phyloP scores from a whole-genome alignment of 2,329 filamentous ascomycete species.

The Neonectria faginata region DNA sequence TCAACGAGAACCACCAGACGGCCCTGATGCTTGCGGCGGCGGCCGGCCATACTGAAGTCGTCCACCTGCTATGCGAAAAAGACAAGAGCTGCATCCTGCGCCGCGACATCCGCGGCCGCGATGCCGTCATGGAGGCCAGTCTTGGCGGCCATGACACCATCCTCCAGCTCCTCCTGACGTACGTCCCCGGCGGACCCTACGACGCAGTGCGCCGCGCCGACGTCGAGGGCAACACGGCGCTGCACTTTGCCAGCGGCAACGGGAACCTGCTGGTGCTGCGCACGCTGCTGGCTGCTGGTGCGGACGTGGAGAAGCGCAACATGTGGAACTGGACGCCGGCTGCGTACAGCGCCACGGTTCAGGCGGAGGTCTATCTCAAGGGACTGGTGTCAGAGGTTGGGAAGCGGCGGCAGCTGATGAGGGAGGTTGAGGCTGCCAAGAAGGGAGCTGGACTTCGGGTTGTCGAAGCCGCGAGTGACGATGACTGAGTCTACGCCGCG shows the following conservation, averaged over 20 bases:
- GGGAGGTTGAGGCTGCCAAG: constrained; percentile 54
- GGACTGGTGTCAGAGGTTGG: constrained; percentile 79
- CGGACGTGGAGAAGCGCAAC: constrained; percentile 78
- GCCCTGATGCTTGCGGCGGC: constrained; percentile 82
- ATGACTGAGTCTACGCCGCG: constrained; percentile 36
- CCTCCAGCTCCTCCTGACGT: constrained; percentile 73
- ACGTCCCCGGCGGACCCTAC: constrained; percentile 65
- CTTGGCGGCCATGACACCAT: constrained; percentile 71
- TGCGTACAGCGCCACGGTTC: constrained; percentile 84
- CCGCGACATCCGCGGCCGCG: constrained; percentile 74
- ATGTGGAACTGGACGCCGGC: constrained; percentile 84
- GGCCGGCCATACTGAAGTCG: constrained; percentile 77
- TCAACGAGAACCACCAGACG: constrained; percentile 84
- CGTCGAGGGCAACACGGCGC: constrained; percentile 82
- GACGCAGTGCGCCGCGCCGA: constrained; percentile 71
- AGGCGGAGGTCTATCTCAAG: constrained; percentile 87
- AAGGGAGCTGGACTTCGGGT: constrained; percentile 59
- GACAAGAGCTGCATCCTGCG: constrained; percentile 73
- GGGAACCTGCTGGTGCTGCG: constrained; percentile 83
- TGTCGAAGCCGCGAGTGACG: constrained; percentile 55
- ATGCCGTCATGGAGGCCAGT: constrained; percentile 77
- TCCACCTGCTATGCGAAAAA: constrained; percentile 74
- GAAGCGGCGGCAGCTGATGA: constrained; percentile 59
- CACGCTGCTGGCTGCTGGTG: constrained; percentile 81
- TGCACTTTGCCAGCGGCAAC: constrained; percentile 87